Percentiles rank a stretch among this genome's conserved stretches.
These are phyloP conservation scores for Magnusiomyces magnusii DNA, from an alignment of 1,139 yeast species.

Conservation along the genomic window DNA sequence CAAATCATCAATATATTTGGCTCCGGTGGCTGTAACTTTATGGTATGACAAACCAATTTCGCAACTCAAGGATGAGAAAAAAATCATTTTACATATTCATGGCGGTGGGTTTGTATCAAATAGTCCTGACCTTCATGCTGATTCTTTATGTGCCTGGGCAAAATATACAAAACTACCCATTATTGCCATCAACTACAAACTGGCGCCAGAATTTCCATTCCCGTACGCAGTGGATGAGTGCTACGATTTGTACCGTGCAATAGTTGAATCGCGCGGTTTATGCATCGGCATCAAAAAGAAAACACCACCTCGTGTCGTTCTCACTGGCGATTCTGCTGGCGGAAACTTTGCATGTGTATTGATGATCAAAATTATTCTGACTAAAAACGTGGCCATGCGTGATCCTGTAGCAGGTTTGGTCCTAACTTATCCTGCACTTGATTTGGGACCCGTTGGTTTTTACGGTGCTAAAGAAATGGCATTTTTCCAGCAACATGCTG, in stretches of 20 bases:
- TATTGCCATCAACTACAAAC: conserved; percentile 35
- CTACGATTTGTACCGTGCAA: conserved; percentile 34
- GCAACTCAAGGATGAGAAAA: conserved; percentile 16
- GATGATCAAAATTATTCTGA: conserved; percentile 15
- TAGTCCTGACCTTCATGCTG: conserved; percentile 17
- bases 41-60: conserved; percentile 19
- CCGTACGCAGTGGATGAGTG: conserved; percentile 46
- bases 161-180: conserved; percentile 20
- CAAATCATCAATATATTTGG: conserved; percentile 14
- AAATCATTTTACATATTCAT: conserved; percentile 18
- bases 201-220: conserved; percentile 45
- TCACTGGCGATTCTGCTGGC: conserved; percentile 22
- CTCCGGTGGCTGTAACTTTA: conserved; percentile 16
- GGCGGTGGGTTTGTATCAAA: conserved; percentile 20
- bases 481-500: conserved; percentile 17
- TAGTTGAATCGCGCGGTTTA: conserved; percentile 19
- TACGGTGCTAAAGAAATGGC: conserved; percentile 19
- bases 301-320: conserved; percentile 17
- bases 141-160: conserved; percentile 20
- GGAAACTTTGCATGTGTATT: conserved; percentile 20
- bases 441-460: conserved; percentile 18
- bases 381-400: conserved; percentile 10
- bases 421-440: conserved; percentile 20
- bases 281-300: conserved; percentile 18
- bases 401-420: conserved; percentile 17